Evolutionary conservation across 2,329 filamentous ascomycete genomes (phyloP), one percentile per base, ranked within the genome.

Genomic region (Claviceps capensis): DNA sequence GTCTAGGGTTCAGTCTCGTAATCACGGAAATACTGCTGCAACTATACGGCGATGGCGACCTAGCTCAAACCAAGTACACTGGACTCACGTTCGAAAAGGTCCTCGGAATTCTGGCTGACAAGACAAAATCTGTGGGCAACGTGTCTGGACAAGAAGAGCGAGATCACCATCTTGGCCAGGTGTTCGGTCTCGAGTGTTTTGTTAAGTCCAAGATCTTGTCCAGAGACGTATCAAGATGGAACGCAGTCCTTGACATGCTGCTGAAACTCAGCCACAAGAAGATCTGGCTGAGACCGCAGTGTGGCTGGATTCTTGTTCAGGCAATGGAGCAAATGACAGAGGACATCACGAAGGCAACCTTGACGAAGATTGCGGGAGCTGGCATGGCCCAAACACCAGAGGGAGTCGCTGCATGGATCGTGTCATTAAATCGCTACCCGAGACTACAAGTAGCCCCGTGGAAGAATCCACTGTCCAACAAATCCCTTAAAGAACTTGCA

Each of bases 161-260:
- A 60, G 89, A 97, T 63, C 82, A 89, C 64, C 79, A 82, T 57
- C 86, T 95, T 57, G 93, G 93, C 6, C 82, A 87, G 58, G 71
- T 96, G 1, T 96, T 96, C 62, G 91, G 89, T 2, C 77, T 90
- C 44, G 86, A 95, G 65, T 87, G 87, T 54, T 83, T 97, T 55
- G 81, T 96, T 45, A 82, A 88, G 65, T 88, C 90, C 13, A 78
- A 78, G 4, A 77, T 89, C 42, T 70, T 94, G 13, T 84, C 90
- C 59, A 66, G 72, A 4, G 72, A 79, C 37, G 67, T 73, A 17
- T 71, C 77, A 4, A 76, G 72, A 60, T 89, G 85, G 81, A 72
- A 74, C 46, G 72, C 75, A 51, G 73, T 95, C n/a, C 70, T 96
- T 47, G 78, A 85, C 51, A 71, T 86, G 50, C 71, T 96, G 36